Conservation (phyloP, 768 basidiomycete genomes). For the Tulasnella sp. region DNA sequence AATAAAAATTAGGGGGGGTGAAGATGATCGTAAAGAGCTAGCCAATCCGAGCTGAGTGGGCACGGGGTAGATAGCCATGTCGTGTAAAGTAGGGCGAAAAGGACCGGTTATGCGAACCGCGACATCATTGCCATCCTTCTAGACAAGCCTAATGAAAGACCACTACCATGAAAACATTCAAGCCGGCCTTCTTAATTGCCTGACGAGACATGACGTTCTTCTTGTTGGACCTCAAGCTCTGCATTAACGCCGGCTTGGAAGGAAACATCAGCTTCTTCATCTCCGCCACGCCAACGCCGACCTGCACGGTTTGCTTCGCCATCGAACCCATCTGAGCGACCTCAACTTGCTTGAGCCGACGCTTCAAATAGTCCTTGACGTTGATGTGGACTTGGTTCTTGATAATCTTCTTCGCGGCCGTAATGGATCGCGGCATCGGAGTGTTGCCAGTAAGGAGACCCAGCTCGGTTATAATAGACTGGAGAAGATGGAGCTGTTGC, state of each 20-base stretch:
- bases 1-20: too few species aligned
- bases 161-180: background rate
- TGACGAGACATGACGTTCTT: background rate
- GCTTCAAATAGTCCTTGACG: background rate
- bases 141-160: background rate
- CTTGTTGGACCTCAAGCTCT: background rate
- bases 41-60: too few species aligned
- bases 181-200: background rate
- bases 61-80: too few species aligned
- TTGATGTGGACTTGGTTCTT: background rate
- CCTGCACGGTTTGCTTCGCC: background rate
- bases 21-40: too few species aligned
- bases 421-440: background rate
- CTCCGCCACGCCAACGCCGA: background rate
- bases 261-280: slow-evolving; percentile 4
- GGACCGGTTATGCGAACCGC: too few species aligned
- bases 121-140: too few species aligned
- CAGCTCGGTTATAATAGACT: background rate
- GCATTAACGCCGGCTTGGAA: background rate
- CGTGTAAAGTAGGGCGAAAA: too few species aligned
- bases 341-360: background rate
- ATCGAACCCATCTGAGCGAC: background rate
- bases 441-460: background rate
- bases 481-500: background rate
- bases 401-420: background rate